These are phyloP conservation scores for Myrica gale DNA, from an alignment of 306 rosid species.

Conservation along the genomic window DNA sequence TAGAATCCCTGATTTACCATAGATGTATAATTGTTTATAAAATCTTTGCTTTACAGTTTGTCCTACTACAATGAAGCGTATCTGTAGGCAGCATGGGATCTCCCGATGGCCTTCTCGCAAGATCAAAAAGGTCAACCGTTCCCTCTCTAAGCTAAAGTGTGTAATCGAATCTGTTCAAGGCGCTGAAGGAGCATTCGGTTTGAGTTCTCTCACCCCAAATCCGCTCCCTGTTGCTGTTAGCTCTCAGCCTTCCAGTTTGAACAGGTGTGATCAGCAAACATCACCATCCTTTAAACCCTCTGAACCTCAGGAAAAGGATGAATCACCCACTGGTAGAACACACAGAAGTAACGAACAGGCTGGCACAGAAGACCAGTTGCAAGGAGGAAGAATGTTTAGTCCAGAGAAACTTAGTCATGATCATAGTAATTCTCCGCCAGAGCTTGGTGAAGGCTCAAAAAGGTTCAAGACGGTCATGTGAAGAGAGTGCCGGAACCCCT, in stretches of 20 bases:
- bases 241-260: conserved; percentile 45
- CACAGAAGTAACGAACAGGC: conserved; percentile 37
- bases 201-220: conserved; percentile 51
- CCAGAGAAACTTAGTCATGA: conserved; percentile 38
- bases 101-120: conserved; percentile 96
- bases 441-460: conserved; percentile 35
- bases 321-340: conserved; percentile 34
- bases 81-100: conserved; percentile 89
- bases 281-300: conserved; percentile 32
- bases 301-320: conserved; percentile 48
- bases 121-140: conserved; percentile 79
- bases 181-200: conserved; percentile 68
- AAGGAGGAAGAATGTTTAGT: conserved; percentile 32
- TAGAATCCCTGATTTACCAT: neutral
- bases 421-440: conserved; percentile 29
- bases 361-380: conserved; percentile 44
- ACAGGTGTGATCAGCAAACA: conserved; percentile 43
- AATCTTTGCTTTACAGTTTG: conserved; percentile 61
- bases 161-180: conserved; percentile 88
- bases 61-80: conserved; percentile 95
- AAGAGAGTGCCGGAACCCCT: conserved; percentile 66
- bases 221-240: conserved; percentile 49
- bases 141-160: conserved; percentile 70
- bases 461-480: conserved; percentile 55
- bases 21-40: conserved; percentile 20